Conservation (phyloP, 164 flowering plant species). For the Saururus chinensis region DNA sequence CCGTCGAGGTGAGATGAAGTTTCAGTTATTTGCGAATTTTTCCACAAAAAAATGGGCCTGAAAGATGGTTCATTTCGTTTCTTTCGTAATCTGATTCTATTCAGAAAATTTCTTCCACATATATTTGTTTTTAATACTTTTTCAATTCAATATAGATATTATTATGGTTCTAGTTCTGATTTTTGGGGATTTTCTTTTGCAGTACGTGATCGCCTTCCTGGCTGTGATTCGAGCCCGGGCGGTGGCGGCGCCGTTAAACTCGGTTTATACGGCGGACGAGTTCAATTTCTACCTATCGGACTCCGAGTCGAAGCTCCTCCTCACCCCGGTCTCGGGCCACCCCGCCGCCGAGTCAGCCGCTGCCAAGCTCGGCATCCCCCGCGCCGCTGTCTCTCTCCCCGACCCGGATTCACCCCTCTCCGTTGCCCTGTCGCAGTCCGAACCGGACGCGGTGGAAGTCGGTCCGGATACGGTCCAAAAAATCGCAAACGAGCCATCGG, state of each 20-base stretch:
- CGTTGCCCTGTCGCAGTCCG: constrained; percentile 23
- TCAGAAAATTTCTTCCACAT: too few species aligned
- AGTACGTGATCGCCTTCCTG: constrained; percentile 77
- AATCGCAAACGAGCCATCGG: constrained; percentile 48
- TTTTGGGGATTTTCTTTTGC: constrained; percentile 5
- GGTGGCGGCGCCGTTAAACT: constrained; percentile 79
- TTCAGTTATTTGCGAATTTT: not conserved
- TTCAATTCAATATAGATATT: too few species aligned
- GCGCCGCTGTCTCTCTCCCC: constrained; percentile 29
- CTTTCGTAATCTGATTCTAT: not conserved
- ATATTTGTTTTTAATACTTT: too few species aligned
- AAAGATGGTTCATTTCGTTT: not conserved
- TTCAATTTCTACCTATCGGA: constrained; percentile 87
- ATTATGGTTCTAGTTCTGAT: not conserved
- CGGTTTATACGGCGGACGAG: constrained; percentile 87
- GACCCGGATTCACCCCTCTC: constrained; percentile 11
- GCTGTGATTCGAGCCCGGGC: constrained; percentile 78
- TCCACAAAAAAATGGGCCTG: not conserved
- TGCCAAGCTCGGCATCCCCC: constrained; percentile 62
- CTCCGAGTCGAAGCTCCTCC: constrained; percentile 72
- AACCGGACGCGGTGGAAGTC: constrained; percentile 10
- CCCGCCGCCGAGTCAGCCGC: constrained; percentile 60
- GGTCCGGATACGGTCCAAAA: constrained; percentile 1
- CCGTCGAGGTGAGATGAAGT: constrained; percentile 55
- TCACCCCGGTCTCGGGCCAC: constrained; percentile 49